phyloP scores from a whole-genome alignment of 139 green algal genomes.

The Coccomyxa sp. region DNA sequence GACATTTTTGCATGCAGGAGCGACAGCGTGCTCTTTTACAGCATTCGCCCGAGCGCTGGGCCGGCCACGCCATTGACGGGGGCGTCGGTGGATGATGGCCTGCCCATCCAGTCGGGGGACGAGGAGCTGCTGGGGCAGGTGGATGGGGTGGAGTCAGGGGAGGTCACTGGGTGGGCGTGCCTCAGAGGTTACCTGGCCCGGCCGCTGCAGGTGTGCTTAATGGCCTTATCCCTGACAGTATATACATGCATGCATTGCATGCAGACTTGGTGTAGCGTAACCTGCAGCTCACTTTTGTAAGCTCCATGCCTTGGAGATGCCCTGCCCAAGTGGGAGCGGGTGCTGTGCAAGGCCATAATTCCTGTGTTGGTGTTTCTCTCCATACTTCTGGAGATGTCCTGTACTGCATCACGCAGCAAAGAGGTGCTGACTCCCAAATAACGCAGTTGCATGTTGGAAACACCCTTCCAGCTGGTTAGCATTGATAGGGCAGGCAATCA shows the following conservation, averaged over 20 bases:
- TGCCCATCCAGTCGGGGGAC: slow-evolving; percentile 9
- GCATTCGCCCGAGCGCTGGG: slow-evolving; percentile 14
- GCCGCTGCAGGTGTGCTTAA: slow-evolving; percentile 3
- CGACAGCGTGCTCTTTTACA: slow-evolving; percentile 34
- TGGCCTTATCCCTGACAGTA: background rate
- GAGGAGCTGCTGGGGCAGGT: slow-evolving; percentile 32
- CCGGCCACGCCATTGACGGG: slow-evolving; percentile 22
- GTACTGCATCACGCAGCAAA: too few relatives aligned
- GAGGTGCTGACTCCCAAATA: too few relatives aligned
- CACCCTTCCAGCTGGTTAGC: too few relatives aligned
- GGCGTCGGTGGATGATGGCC: slow-evolving; percentile 12
- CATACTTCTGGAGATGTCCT: too few relatives aligned
- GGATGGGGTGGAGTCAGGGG: slow-evolving; percentile 33
- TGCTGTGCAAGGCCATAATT: too few relatives aligned
- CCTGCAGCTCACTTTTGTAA: too few relatives aligned
- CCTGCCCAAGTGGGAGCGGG: too few relatives aligned
- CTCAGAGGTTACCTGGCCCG: background rate
- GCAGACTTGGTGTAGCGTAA: too few relatives aligned
- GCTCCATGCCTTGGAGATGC: too few relatives aligned
- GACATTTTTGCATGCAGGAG: background rate
- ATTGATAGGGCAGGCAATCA: too few relatives aligned
- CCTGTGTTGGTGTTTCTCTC: too few relatives aligned
- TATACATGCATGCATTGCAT: background rate
- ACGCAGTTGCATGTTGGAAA: too few relatives aligned
- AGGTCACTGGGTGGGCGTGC: slow-evolving; percentile 43